Conservation (phyloP, 257 asterid species). For the Eucommia ulmoides region DNA sequence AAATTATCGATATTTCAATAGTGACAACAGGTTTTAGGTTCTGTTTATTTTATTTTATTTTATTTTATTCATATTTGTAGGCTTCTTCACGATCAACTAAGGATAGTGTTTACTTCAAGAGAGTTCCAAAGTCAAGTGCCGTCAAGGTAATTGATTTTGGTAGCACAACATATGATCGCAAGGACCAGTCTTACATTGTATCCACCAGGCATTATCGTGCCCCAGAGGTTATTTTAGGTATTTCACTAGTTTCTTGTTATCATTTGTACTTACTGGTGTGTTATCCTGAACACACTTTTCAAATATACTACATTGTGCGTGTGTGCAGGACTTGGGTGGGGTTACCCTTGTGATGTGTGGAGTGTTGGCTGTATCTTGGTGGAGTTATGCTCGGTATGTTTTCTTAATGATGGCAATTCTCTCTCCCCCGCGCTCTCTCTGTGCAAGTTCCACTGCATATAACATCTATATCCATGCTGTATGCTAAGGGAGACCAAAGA, state of each 20-base stretch:
- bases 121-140: constrained; percentile 80
- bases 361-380: constrained; percentile 86
- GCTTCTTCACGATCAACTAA: constrained; percentile 50
- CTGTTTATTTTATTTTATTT: too few species aligned
- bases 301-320: background rate
- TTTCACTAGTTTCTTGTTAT: background rate
- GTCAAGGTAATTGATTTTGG: constrained; percentile 94
- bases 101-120: constrained; percentile 53
- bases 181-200: constrained; percentile 59
- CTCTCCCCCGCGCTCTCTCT: background rate
- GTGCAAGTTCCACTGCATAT: too few species aligned
- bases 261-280: background rate
- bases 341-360: constrained; percentile 86
- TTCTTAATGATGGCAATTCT: background rate
- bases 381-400: constrained; percentile 78
- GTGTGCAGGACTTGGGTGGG: constrained; percentile 71
- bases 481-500: too few species aligned
- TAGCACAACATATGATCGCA: constrained; percentile 61
- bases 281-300: background rate
- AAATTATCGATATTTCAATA: too few species aligned
- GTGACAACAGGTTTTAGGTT: too few species aligned
- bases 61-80: constrained; percentile 18
- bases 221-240: constrained; percentile 89
- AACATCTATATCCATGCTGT: too few species aligned
- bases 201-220: constrained; percentile 92